Base-by-base conservation (phyloP, 345 rosid species). In the Pistacia atlantica region DNA sequence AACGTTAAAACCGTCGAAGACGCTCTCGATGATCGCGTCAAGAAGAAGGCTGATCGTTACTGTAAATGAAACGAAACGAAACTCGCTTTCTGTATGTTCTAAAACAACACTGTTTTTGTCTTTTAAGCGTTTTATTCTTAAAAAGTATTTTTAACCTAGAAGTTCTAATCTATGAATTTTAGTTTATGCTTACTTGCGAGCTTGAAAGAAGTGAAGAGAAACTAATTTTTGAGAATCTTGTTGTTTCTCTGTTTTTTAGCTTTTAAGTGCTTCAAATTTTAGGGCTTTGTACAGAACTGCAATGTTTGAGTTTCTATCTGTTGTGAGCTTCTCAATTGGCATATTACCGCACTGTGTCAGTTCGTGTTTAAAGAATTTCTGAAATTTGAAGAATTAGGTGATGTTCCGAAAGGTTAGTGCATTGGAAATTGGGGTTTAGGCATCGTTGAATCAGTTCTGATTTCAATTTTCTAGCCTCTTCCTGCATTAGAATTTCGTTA, bases 21-120 rank as follows among this genome's bases (percentile, higher is more conserved):
- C 17, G 97, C 95, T 55, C 95, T 95, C n/a, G 97, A 95, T 54
- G 98, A 95, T 77, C 97, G 97, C 18, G 97, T 93, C 64, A 90
- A 91, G 89, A 95, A 93, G 89, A 95, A 95, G 86, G 98, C 97
- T 0, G 97, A 93, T 75, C 97, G 98, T 35, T 95, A 93, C 78
- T 95, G 97, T 80, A 95, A 95, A 88, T 92, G 89, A 71, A 20
- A 49, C 20, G 5, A 38, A 42, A 42, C 46, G 8, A 42, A 42
- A 42, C 46, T 1, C 6, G 1, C 46, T 42, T 10, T 68, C 33
- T 73, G 69, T 62, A 49, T 73, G 76, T 33, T 18, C 11, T 66
- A 28, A n/a, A 66, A 22, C 17, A 18, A 22, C 12, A 8, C 54
- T 2, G 33, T 5, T 42, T 42, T 11, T 3, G 69, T 17, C 11